A percentile compares a stretch with the other conserved stretches of the same genome.
Conservation (phyloP, 305 asterid species). For the Coffea humblotiana region DNA sequence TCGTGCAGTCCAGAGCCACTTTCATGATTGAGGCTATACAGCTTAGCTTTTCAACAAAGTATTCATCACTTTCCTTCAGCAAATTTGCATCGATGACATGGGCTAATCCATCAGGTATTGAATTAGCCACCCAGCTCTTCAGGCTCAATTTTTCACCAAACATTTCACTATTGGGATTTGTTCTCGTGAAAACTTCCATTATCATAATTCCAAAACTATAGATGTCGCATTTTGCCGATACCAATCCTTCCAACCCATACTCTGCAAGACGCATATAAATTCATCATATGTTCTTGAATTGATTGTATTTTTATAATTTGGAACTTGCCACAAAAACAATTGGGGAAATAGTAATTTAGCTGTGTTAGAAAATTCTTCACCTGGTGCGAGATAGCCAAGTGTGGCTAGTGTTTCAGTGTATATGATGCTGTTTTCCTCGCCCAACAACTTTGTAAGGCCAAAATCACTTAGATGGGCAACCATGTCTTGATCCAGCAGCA, state of each 20-base stretch:
- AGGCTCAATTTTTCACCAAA: slow-evolving; percentile 2
- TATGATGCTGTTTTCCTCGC: neutral
- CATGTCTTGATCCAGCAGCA: neutral
- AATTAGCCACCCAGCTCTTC: slow-evolving; percentile 3
- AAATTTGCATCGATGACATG: too few species aligned
- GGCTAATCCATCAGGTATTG: neutral
- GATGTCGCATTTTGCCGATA: neutral
- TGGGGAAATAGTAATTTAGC: neutral
- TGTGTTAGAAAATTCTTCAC: neutral
- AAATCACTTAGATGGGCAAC: slow-evolving; percentile 6
- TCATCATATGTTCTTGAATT: too few species aligned
- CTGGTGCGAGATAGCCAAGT: slow-evolving; percentile 9
- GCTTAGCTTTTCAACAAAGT: neutral
- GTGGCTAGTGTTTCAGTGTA: neutral
- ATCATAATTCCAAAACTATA: slow-evolving; percentile 6
- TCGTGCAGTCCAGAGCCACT: neutral
- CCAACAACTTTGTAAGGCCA: neutral
- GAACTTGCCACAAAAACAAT: neutral
- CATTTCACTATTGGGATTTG: neutral
- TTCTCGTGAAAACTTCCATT: slow-evolving; percentile 6
- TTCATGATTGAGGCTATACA: neutral
- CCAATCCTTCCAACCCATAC: neutral
- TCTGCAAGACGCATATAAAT: neutral
- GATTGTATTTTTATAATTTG: too few species aligned
- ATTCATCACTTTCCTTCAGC: neutral